A percentile compares a stretch with the other conserved stretches of the same genome.
These are phyloP conservation scores for Monilinia laxa DNA, from an alignment of 2,329 filamentous ascomycete genomes.

Conservation along the genomic window DNA sequence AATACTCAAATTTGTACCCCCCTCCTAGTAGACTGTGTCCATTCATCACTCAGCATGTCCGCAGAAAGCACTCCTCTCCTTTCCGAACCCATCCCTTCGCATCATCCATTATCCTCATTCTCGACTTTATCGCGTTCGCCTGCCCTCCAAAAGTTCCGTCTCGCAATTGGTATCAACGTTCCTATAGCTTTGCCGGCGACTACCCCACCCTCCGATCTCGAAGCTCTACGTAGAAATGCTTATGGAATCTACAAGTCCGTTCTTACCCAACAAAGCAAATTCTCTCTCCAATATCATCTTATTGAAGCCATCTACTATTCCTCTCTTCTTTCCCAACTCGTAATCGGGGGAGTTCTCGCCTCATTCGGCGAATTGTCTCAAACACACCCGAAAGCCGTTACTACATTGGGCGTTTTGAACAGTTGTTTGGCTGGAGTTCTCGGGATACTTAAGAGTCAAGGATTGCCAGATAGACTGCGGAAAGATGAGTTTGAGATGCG, in stretches of 20 bases:
- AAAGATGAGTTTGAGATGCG: slow-evolving; percentile 50
- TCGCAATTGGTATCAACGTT: slow-evolving; percentile 12
- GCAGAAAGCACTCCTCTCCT: slow-evolving; percentile 10
- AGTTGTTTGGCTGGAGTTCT: slow-evolving; percentile 62
- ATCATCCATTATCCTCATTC: background rate
- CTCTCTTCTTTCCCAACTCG: slow-evolving; percentile 48
- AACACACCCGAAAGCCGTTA: slow-evolving; percentile 53
- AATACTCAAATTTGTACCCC: background rate
- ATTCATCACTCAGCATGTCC: background rate
- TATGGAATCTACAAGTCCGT: slow-evolving; percentile 44
- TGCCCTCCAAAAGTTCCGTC: slow-evolving; percentile 7
- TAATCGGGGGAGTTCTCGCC: slow-evolving; percentile 50
- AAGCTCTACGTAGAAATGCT: slow-evolving; percentile 27
- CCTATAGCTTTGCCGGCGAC: background rate
- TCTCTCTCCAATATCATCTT: slow-evolving; percentile 40
- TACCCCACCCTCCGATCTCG: slow-evolving; percentile 27
- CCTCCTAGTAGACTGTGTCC: background rate
- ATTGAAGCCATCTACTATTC: slow-evolving; percentile 45
- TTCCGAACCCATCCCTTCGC: background rate
- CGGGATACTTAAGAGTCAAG: slow-evolving; percentile 54
- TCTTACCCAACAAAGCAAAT: slow-evolving; percentile 40
- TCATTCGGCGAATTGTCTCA: slow-evolving; percentile 48
- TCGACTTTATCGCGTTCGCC: background rate
- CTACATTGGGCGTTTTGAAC: slow-evolving; percentile 60
- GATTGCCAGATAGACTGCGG: slow-evolving; percentile 49